Evolutionary conservation across 2,329 filamentous ascomycete genomes (phyloP), one percentile per base, ranked within the genome.

Genomic region (Neophaeococcomyces aloes): DNA sequence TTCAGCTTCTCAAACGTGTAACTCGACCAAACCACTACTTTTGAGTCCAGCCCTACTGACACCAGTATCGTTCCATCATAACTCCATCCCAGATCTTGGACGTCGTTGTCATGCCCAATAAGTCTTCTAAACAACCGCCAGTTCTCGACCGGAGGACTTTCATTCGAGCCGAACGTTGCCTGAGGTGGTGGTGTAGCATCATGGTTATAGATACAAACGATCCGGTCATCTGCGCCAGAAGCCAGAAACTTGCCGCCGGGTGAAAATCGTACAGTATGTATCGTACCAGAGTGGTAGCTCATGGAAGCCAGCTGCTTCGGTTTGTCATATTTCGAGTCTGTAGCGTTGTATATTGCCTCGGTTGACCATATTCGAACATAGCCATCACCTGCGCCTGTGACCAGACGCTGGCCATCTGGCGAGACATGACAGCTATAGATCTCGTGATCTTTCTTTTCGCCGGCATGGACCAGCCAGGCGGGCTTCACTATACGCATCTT

Each of bases 371-470:
- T 85, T 52, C 93, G 83, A 48, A 98, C 91, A 63, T 95, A 86
- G 59, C 91, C 89, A 72, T 98, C 91, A 75, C 91, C 89, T 57
- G 88, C 91, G 49, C 89, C 91, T 15, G 91, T 96, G 38, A 89
- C 91, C 45, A 98, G 75, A 52, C 91, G 79, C 59, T 79, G 82
- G 53, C 89, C 91, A 67, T 98, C 91, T 11, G 91, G 86, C 21
- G 91, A 98, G 52, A 98, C 80, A 71, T 96, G 86, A 64, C 89
- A 96, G 68, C 86, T 94, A 70, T 96, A 98, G 53, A 96, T 89
- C 67, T 98, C 91, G 61, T 93, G 94, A 62, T 96, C 88, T 62
- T 95, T 96, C 63, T 94, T 86, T 70, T 98, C 91, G 62, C 89
- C 83, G 15, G 39, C 30, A 21, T 42, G 39, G 19, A 32, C 31